Evolutionary conservation across 2,329 filamentous ascomycete genomes (phyloP).

Genomic region (Malbranchea cinnamomea): DNA sequence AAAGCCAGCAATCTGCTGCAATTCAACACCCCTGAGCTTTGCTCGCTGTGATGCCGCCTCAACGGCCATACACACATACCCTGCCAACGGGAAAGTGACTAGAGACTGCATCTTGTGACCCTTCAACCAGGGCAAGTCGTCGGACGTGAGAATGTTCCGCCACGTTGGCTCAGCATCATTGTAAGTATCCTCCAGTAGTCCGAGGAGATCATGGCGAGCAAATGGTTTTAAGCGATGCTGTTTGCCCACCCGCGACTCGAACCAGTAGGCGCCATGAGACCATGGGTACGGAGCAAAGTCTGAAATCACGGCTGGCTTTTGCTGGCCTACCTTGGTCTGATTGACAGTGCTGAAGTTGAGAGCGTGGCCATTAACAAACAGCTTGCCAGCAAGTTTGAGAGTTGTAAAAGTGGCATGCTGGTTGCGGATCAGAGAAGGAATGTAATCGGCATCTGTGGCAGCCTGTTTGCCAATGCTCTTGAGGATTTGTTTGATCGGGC

Average conservation of each 20-base stretch:
- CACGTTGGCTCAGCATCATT: conserved; percentile 18
- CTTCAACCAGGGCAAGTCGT: conserved; percentile 21
- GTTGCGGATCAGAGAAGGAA: conserved; percentile 3
- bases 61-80: conserved; percentile 7
- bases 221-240: conserved; percentile 4
- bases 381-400: conserved; percentile 4
- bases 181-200: conserved; percentile 14
- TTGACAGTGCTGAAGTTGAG: conserved; percentile 5
- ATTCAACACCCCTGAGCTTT: too few relatives aligned
- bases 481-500: conserved; percentile 10
- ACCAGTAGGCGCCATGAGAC: conserved; percentile 9
- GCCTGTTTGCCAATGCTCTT: background rate
- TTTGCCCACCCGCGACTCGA: conserved; percentile 7
- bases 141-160: conserved; percentile 18
- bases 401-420: conserved; percentile 4
- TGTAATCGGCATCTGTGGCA: conserved; percentile 1
- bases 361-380: conserved; percentile 4
- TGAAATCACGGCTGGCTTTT: background rate
- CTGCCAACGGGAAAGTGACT: conserved; percentile 8
- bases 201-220: conserved; percentile 14
- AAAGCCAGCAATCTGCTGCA: background rate
- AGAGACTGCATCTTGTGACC: conserved; percentile 21
- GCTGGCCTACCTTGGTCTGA: conserved; percentile 1
- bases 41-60: conserved; percentile 9
- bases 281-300: conserved; percentile 10